phyloP scores from a whole-genome alignment of 2,329 filamentous ascomycete species.

The Colletotrichum tropicale region DNA sequence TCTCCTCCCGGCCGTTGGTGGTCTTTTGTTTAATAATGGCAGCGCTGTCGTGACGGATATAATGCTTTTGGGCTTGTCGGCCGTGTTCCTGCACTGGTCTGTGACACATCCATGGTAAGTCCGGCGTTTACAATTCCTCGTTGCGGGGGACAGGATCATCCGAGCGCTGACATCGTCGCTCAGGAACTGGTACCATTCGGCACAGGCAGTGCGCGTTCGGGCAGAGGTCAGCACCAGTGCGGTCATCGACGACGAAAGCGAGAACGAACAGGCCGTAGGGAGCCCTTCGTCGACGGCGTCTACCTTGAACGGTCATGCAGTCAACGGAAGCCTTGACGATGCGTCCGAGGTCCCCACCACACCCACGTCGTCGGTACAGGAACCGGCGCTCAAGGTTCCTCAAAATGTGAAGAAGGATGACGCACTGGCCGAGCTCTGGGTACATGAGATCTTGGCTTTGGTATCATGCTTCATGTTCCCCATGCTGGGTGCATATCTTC shows the following conservation, averaged over 20 bases:
- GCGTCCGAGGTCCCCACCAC: constrained; percentile 35
- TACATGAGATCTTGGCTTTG: constrained; percentile 78
- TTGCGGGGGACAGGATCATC: background rate
- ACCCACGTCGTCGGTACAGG: constrained; percentile 31
- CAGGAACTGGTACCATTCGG: constrained; percentile 77
- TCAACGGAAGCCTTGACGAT: constrained; percentile 22
- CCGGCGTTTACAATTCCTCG: background rate
- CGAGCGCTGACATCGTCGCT: constrained; percentile 6
- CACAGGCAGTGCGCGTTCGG: constrained; percentile 64
- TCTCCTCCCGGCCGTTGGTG: constrained; percentile 83
- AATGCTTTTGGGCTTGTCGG: constrained; percentile 78
- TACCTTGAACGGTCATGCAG: background rate
- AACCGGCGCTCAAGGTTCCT: constrained; percentile 22
- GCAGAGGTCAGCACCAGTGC: constrained; percentile 48
- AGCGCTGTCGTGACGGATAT: constrained; percentile 84
- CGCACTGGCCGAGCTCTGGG: constrained; percentile 68
- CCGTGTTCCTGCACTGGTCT: constrained; percentile 90
- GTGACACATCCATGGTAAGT: constrained; percentile 86
- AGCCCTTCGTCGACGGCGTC: constrained; percentile 9
- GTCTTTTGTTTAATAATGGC: constrained; percentile 84
- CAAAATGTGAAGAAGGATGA: constrained; percentile 29
- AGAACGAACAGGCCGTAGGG: constrained; percentile 34
- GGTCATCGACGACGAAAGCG: constrained; percentile 51
- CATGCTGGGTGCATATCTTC: constrained; percentile 77
- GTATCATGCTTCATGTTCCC: constrained; percentile 81